Evolutionary conservation across 345 rosid species (phyloP).

Genomic region (Adansonia digitata): DNA sequence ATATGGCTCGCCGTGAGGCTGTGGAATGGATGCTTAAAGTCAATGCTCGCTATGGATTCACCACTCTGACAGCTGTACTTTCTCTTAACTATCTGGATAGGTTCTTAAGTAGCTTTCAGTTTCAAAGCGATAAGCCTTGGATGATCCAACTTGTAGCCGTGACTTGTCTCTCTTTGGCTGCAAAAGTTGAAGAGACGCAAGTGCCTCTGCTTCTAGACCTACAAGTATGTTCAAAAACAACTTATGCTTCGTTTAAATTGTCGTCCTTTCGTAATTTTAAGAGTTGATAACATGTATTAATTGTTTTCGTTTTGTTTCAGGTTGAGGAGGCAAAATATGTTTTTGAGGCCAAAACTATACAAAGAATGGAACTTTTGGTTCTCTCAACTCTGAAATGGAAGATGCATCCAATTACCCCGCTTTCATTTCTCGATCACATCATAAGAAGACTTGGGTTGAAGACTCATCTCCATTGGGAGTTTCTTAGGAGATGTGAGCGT

Average conservation of each 20-base stretch:
- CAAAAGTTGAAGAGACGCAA: conserved; percentile 86
- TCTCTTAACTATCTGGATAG: conserved; percentile 83
- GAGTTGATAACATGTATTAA: conserved; percentile 6
- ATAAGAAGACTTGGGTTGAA: conserved; percentile 65
- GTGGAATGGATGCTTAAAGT: conserved; percentile 78
- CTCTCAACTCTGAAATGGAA: conserved; percentile 81
- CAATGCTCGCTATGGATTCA: conserved; percentile 59
- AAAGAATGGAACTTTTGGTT: conserved; percentile 93
- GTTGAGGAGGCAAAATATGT: conserved; percentile 64
- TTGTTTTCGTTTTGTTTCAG: conserved; percentile 25
- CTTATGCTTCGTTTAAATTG: background rate
- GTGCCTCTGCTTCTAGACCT: conserved; percentile 81
- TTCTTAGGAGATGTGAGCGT: conserved; percentile 58
- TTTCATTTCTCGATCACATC: conserved; percentile 75
- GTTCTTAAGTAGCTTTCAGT: conserved; percentile 46
- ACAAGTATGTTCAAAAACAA: conserved; percentile 42
- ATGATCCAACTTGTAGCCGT: conserved; percentile 84
- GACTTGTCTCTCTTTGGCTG: conserved; percentile 85
- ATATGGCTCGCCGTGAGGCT: conserved; percentile 52
- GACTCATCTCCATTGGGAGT: conserved; percentile 58
- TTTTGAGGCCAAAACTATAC: conserved; percentile 81
- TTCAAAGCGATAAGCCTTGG: conserved; percentile 77
- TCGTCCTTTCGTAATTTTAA: background rate
- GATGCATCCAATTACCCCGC: conserved; percentile 86
- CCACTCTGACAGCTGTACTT: conserved; percentile 61